A percentile compares a stretch with the other conserved stretches of the same genome.
Evolutionary conservation across 139 green algal genomes (phyloP).

Genomic region (Mesostigma viride): DNA sequence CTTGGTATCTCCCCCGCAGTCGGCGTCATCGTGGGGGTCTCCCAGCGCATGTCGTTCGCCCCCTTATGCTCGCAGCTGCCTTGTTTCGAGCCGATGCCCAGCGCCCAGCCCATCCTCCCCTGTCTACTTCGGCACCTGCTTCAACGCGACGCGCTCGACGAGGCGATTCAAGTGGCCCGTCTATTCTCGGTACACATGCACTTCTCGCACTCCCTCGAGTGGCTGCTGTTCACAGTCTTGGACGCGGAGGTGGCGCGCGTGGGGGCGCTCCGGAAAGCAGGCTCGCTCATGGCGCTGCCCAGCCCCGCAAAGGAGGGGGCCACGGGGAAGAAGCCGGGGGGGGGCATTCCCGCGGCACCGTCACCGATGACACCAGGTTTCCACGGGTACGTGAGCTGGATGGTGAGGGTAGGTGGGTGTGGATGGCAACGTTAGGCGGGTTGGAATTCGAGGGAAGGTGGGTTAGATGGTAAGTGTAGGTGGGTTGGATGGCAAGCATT

Average conservation of each 20-base stretch:
- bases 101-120: conserved; percentile 81
- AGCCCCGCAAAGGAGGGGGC: no score
- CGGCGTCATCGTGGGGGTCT: conserved; percentile 71
- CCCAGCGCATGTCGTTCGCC: conserved; percentile 42
- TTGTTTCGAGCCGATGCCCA: conserved; percentile 66
- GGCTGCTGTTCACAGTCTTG: conserved; percentile 88
- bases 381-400: no score
- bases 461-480: no score
- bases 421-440: no score
- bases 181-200: conserved; percentile 47
- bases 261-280: neutral
- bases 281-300: no score
- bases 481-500: no score
- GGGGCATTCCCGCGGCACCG: no score
- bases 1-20: conserved; percentile 75
- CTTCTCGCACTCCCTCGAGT: conserved; percentile 83
- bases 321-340: no score
- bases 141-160: conserved; percentile 40
- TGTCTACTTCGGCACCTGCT: conserved; percentile 82
- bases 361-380: no score
- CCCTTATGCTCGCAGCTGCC: conserved; percentile 35
- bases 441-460: no score
- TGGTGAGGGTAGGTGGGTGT: no score
- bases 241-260: conserved; percentile 49
- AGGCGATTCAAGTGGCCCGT: conserved; percentile 51